These are phyloP conservation scores for Cystofilobasidium bisporidii DNA, from an alignment of 768 basidiomycete species.

Conservation along the genomic window DNA sequence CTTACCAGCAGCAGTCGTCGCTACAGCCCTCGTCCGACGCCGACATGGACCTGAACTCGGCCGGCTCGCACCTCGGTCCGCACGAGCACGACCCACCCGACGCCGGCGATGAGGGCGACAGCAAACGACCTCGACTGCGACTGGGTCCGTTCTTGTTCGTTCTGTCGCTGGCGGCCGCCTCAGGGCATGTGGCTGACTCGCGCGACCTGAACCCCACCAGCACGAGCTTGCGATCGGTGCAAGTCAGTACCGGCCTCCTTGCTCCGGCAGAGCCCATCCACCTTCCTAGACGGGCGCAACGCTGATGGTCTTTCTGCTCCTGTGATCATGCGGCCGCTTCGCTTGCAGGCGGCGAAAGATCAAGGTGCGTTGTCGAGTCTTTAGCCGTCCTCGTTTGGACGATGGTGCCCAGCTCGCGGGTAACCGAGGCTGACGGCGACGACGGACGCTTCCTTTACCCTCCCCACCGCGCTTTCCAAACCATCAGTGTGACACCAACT, in stretches of 20 bases:
- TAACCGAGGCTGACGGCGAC: too few species aligned
- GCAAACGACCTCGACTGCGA: conserved; percentile 36
- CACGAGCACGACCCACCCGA: conserved; percentile 27
- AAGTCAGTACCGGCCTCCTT: conserved; percentile 17
- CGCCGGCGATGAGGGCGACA: conserved; percentile 12
- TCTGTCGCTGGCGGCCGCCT: not conserved
- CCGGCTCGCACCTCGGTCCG: not conserved
- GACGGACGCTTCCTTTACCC: too few species aligned
- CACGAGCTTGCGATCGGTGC: conserved; percentile 28
- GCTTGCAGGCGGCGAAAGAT: conserved; percentile 23
- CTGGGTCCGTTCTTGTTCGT: conserved; percentile 27
- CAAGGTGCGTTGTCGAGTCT: conserved; percentile 17
- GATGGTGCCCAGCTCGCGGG: too few species aligned
- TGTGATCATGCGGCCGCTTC: too few species aligned
- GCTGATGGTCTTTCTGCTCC: not conserved
- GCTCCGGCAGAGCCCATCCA: too few species aligned
- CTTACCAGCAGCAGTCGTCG: too few species aligned
- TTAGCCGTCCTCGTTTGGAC: not conserved
- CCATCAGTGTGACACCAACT: conserved; percentile 25
- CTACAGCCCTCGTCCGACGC: too few species aligned
- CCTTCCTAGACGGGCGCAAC: too few species aligned
- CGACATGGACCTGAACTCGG: not conserved
- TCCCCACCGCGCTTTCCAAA: too few species aligned
- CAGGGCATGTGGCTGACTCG: not conserved
- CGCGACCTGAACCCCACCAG: not conserved